phyloP scores from a whole-genome alignment of 2,329 filamentous ascomycete genomes.

The Fusarium ramigenum region DNA sequence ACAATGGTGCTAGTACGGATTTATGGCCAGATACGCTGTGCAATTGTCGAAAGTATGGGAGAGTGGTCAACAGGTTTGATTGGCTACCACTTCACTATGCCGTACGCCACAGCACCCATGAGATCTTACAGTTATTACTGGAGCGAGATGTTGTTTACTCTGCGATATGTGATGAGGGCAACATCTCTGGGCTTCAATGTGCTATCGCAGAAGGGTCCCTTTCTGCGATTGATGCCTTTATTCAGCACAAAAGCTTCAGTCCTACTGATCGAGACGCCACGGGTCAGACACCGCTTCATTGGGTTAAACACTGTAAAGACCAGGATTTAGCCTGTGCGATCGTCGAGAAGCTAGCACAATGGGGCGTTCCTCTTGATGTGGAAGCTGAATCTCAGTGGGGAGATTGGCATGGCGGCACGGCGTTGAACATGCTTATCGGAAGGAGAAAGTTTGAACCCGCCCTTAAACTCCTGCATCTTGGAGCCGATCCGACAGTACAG shows the following conservation, averaged over 20 bases:
- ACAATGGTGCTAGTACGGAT: background rate
- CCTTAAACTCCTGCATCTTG: fast-evolving
- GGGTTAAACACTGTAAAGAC: background rate
- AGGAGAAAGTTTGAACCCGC: background rate
- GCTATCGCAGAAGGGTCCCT: background rate
- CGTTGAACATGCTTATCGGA: background rate
- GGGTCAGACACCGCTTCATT: background rate
- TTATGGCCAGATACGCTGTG: background rate
- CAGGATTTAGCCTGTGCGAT: background rate
- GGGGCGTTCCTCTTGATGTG: background rate
- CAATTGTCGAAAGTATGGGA: background rate
- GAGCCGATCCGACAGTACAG: background rate
- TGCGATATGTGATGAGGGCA: background rate
- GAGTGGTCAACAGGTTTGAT: too few species aligned
- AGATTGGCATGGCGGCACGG: background rate
- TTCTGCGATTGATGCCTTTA: background rate
- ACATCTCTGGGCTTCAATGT: background rate
- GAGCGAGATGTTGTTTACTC: background rate
- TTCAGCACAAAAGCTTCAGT: background rate
- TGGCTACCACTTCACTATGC: background rate
- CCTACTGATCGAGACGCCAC: background rate
- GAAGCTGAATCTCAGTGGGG: background rate
- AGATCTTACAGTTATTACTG: background rate
- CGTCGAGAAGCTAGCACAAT: background rate
- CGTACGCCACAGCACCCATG: background rate